Percentiles rank a stretch among this genome's conserved stretches.
Evolutionary conservation across 306 rosid genomes (phyloP).

Genomic region (Quercus aquifolioides): DNA sequence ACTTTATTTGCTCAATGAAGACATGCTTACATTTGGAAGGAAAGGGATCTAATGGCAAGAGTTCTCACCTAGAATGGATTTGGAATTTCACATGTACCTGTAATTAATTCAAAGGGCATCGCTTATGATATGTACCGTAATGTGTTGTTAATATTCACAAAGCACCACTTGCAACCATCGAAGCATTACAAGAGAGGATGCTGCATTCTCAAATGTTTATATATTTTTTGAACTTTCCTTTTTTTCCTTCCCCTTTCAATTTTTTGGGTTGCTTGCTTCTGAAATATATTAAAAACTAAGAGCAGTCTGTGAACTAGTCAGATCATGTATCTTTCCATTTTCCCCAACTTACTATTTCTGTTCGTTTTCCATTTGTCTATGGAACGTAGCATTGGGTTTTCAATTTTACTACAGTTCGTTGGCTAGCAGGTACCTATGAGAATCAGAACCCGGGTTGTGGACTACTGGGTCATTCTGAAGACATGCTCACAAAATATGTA

Average conservation of each 20-base stretch:
- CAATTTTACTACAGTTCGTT: too few relatives aligned
- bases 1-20: slow-evolving; percentile 11
- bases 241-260: neutral
- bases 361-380: too few relatives aligned
- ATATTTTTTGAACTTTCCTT: neutral
- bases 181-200: neutral
- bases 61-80: neutral
- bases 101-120: slow-evolving; percentile 8
- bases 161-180: slow-evolving; percentile 2
- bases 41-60: neutral
- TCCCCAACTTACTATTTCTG: too few relatives aligned
- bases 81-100: slow-evolving; percentile 3
- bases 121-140: slow-evolving; percentile 3
- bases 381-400: too few relatives aligned
- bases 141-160: slow-evolving; percentile 6
- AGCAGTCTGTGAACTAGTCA: neutral
- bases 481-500: too few relatives aligned
- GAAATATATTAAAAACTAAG: neutral
- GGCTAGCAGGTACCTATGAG: too few relatives aligned
- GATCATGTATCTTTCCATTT: neutral
- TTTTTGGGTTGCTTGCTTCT: neutral
- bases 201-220: neutral
- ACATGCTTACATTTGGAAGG: slow-evolving; percentile 2
- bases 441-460: too few relatives aligned
- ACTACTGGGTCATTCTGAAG: too few relatives aligned